phyloP scores from a whole-genome alignment of 176 grass and related monocot genomes.

The Musa schizocarpa region DNA sequence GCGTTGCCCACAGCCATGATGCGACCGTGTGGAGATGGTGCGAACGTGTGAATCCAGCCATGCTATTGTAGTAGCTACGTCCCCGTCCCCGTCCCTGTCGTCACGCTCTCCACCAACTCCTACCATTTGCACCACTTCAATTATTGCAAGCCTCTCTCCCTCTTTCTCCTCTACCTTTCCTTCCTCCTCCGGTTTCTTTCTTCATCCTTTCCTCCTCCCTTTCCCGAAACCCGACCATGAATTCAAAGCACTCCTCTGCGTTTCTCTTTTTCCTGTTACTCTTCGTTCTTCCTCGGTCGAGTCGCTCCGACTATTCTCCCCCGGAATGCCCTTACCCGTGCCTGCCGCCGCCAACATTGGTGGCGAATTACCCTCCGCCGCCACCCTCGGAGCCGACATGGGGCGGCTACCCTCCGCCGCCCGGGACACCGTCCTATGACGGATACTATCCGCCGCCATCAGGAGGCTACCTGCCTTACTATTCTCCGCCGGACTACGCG shows the following conservation, averaged over 20 bases:
- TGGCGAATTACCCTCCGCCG: background rate
- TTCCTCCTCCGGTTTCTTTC: background rate
- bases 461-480: conserved; percentile 4
- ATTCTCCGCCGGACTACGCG: conserved; percentile 2
- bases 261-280: conserved; percentile 6
- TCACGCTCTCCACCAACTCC: no score
- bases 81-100: no score
- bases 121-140: no score
- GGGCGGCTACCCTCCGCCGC: conserved; percentile 13
- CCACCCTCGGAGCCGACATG: background rate
- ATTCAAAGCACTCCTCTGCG: background rate
- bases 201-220: background rate
- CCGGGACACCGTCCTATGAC: background rate
- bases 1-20: no score
- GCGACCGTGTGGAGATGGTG: no score
- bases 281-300: background rate
- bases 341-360: conserved; percentile 19
- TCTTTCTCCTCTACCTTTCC: no score
- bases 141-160: no score
- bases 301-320: background rate
- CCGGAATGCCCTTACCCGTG: conserved; percentile 30
- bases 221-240: background rate
- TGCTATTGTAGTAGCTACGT: no score
- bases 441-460: conserved; percentile 19
- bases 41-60: no score